phyloP scores from a whole-genome alignment of 2,329 filamentous ascomycete species.

The Monosporascus sp. region DNA sequence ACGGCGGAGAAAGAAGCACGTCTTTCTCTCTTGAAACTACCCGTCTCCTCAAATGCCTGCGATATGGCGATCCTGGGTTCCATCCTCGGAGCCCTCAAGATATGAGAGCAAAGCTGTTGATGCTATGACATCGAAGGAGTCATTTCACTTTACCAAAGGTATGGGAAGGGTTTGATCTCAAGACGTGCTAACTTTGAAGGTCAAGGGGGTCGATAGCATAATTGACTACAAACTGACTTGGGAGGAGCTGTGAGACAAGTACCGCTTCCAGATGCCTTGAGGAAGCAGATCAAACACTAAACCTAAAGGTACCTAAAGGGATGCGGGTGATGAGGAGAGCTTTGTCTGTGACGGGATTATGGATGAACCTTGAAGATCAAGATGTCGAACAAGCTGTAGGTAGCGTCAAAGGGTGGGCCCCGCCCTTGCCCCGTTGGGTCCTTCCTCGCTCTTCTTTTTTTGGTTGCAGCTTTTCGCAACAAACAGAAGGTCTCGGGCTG shows the following conservation, averaged over 20 bases:
- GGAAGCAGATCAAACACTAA: too few relatives aligned
- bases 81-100: constrained; percentile 14
- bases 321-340: not conserved
- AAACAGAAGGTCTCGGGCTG: not conserved
- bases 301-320: too few relatives aligned
- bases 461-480: not conserved
- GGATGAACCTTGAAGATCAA: not conserved
- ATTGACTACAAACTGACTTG: not conserved
- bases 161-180: not conserved
- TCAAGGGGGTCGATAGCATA: not conserved
- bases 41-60: constrained; percentile 15
- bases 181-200: not conserved
- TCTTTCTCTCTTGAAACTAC: constrained; percentile 17
- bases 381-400: not conserved
- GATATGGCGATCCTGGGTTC: constrained; percentile 17
- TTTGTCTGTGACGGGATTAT: not conserved
- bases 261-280: too few relatives aligned
- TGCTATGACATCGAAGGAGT: not conserved
- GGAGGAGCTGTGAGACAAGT: not conserved
- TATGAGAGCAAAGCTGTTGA: constrained; percentile 2
- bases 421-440: not conserved
- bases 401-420: not conserved
- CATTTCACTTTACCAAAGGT: not conserved
- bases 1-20: constrained; percentile 25
- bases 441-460: not conserved